Evolutionary conservation across 2,329 filamentous ascomycete genomes (phyloP).

Genomic region (Fusarium sp.): DNA sequence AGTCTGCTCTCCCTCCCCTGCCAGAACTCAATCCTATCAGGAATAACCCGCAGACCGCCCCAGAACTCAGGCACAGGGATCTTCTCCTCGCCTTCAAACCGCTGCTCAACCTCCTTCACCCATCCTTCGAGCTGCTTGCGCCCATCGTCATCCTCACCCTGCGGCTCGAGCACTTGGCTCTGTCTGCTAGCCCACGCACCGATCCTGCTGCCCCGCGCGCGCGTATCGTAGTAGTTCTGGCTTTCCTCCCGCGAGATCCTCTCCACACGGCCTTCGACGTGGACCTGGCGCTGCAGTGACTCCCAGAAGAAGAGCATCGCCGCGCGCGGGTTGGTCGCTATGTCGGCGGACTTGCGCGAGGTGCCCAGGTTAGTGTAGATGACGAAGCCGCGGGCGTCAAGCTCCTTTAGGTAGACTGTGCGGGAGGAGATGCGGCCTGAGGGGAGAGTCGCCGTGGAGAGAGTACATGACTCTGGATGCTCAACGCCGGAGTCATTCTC

Average conservation of each 20-base stretch:
- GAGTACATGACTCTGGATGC: constrained; percentile 88
- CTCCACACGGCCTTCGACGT: constrained; percentile 84
- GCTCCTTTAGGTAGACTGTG: constrained; percentile 94
- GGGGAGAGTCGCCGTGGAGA: constrained; percentile 87
- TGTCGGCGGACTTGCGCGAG: constrained; percentile 75
- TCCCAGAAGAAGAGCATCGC: constrained; percentile 93
- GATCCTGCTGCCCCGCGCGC: constrained; percentile 83
- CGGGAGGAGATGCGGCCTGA: constrained; percentile 87
- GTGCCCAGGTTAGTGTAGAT: constrained; percentile 95
- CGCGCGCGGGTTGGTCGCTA: constrained; percentile 80
- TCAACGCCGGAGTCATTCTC: constrained; percentile 64
- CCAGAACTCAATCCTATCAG: constrained; percentile 94
- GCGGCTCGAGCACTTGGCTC: constrained; percentile 76
- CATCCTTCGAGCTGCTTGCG: constrained; percentile 80
- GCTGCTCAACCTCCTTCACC: constrained; percentile 81
- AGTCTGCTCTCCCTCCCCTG: constrained; percentile 90
- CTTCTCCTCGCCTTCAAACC: constrained; percentile 79
- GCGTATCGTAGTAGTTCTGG: constrained; percentile 74
- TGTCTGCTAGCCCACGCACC: constrained; percentile 96
- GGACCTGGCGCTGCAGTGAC: constrained; percentile 86
- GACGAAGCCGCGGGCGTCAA: constrained; percentile 86
- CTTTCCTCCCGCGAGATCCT: constrained; percentile 78
- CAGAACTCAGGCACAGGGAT: constrained; percentile 95
- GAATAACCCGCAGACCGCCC: constrained; percentile 89
- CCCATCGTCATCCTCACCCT: constrained; percentile 69